Evolutionary conservation across 257 asterid species (phyloP).

Genomic region (Leonotis leonurus): DNA sequence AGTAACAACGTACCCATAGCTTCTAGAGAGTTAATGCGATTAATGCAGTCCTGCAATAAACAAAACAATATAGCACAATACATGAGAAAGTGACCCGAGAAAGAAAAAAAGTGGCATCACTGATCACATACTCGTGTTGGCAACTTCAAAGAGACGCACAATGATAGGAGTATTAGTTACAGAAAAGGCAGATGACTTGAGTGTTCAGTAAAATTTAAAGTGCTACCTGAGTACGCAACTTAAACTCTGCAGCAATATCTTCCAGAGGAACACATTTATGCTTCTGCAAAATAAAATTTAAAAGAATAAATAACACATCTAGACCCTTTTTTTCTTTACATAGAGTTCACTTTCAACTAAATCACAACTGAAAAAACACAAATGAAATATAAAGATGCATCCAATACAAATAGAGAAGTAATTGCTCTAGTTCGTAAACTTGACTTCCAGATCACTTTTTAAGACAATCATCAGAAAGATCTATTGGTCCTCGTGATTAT

Average conservation of each 20-base stretch:
- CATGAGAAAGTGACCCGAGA: slow-evolving; percentile 14
- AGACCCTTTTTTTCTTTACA: not conserved
- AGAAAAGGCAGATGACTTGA: not conserved
- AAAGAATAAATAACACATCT: slow-evolving; percentile 9
- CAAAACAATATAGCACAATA: slow-evolving; percentile 3
- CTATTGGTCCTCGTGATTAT: not conserved
- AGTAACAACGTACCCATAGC: slow-evolving; percentile 55
- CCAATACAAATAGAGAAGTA: not conserved
- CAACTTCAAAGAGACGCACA: not conserved
- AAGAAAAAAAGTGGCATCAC: not conserved
- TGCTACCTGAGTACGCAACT: slow-evolving; percentile 86
- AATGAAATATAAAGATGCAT: not conserved
- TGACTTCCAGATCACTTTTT: not conserved
- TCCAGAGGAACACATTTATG: slow-evolving; percentile 93
- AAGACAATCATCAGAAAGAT: not conserved
- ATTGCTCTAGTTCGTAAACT: slow-evolving; percentile 5
- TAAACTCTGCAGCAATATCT: slow-evolving; percentile 97
- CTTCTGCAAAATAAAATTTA: slow-evolving; percentile 46
- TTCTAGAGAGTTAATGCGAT: slow-evolving; percentile 72
- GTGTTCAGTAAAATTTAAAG: not conserved
- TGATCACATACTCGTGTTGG: not conserved
- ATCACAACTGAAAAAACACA: not conserved
- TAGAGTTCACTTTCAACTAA: not conserved
- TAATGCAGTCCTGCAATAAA: slow-evolving; percentile 83
- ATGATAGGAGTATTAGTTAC: not conserved